phyloP scores from a whole-genome alignment of 2,329 filamentous ascomycete species.

The Colletotrichum phormii region DNA sequence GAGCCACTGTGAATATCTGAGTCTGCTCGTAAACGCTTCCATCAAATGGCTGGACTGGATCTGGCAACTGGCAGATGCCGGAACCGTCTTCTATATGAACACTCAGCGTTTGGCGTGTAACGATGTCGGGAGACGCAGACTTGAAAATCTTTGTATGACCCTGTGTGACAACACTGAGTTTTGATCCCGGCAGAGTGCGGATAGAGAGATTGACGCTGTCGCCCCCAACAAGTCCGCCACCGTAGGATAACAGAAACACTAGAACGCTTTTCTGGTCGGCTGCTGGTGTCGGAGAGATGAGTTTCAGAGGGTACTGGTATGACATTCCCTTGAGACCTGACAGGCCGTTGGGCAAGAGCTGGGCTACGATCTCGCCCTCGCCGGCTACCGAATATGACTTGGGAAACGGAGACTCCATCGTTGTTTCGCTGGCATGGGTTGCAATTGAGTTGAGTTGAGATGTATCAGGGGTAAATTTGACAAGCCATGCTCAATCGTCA shows the following conservation, averaged over 20 bases:
- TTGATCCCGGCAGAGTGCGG: conserved; percentile 71
- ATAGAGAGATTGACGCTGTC: conserved; percentile 83
- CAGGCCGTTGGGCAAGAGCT: conserved; percentile 75
- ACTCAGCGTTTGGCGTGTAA: conserved; percentile 68
- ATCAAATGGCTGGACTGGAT: conserved; percentile 92
- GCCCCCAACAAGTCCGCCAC: conserved; percentile 90
- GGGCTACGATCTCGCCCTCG: conserved; percentile 80
- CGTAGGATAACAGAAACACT: conserved; percentile 93
- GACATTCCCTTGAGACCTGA: conserved; percentile 80
- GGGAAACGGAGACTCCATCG: conserved; percentile 79
- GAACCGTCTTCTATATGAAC: conserved; percentile 62
- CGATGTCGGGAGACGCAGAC: conserved; percentile 66
- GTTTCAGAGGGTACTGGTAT: conserved; percentile 95
- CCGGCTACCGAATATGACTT: conserved; percentile 80
- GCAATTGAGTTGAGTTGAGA: background rate
- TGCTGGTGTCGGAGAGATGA: conserved; percentile 82
- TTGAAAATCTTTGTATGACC: conserved; percentile 98
- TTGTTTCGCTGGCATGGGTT: background rate
- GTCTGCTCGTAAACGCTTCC: conserved; percentile 85
- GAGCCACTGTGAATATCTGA: conserved; percentile 78
- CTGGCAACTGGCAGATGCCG: conserved; percentile 79
- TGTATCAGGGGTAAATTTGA: background rate
- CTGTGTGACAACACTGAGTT: conserved; percentile 75
- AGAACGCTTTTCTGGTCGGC: conserved; percentile 75
- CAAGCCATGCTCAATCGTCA: background rate